These are phyloP conservation scores for Leucoagaricus sp. DNA, from an alignment of 1,284 basidiomycete genomes.

Conservation along the genomic window DNA sequence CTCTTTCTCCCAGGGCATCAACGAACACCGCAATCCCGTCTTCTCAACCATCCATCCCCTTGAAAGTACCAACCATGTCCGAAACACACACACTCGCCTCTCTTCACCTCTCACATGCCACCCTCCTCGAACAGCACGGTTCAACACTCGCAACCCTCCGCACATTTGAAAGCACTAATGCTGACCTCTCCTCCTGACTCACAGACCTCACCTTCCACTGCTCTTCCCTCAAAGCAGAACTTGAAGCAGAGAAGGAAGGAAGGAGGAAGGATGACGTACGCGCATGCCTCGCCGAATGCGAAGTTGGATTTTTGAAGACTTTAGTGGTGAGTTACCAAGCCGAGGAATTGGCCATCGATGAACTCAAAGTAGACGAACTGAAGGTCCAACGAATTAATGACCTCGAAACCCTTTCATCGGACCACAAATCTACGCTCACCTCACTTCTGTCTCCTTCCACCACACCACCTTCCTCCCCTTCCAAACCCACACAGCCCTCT, in stretches of 20 bases:
- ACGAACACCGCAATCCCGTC: no score
- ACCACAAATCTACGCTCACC: conserved; percentile 47
- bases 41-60: conserved; percentile 29
- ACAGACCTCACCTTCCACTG: conserved; percentile 34
- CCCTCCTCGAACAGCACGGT: conserved; percentile 66
- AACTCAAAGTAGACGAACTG: conserved; percentile 32
- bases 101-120: conserved; percentile 60
- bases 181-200: conserved; percentile 51
- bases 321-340: conserved; percentile 63
- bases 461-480: neutral
- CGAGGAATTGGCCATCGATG: conserved; percentile 42
- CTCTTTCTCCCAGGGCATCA: conserved; percentile 20
- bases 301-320: conserved; percentile 62
- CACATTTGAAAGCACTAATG: conserved; percentile 28
- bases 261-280: conserved; percentile 47
- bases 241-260: conserved; percentile 43
- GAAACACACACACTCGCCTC: conserved; percentile 55
- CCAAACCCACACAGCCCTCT: conserved; percentile 33
- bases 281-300: conserved; percentile 51
- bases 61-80: conserved; percentile 48
- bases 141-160: conserved; percentile 50
- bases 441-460: neutral
- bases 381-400: conserved; percentile 48
- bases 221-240: conserved; percentile 22
- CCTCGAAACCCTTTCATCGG: conserved; percentile 57